Evolutionary conservation across 2,329 filamentous ascomycete species (phyloP).

Genomic region (Hymenoscyphus fraxineus): DNA sequence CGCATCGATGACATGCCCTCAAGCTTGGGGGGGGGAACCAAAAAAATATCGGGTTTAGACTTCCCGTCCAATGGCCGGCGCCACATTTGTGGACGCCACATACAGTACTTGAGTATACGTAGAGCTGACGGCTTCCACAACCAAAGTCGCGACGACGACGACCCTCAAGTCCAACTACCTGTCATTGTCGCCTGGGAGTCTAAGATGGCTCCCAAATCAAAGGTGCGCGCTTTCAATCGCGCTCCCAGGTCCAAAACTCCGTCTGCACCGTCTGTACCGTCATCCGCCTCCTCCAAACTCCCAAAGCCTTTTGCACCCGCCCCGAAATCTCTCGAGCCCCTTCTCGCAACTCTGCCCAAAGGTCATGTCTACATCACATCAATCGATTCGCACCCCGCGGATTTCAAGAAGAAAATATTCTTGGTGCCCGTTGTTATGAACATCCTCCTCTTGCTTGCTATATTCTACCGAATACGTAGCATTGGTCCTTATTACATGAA

Average conservation of each 20-base stretch:
- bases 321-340: constrained; percentile 53
- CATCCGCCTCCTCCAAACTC: constrained; percentile 13
- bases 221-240: constrained; percentile 29
- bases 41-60: background rate
- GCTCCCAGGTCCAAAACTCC: constrained; percentile 16
- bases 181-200: background rate
- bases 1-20: background rate
- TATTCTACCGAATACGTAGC: constrained; percentile 65
- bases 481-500: constrained; percentile 67
- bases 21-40: background rate
- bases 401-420: constrained; percentile 81
- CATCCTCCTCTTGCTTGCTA: constrained; percentile 57
- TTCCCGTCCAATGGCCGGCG: background rate
- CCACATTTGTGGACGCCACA: background rate
- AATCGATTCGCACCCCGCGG: constrained; percentile 65
- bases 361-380: constrained; percentile 79
- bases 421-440: constrained; percentile 76
- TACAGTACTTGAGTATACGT: background rate
- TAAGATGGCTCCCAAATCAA: constrained; percentile 34
- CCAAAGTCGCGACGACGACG: background rate
- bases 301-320: constrained; percentile 69
- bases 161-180: background rate
- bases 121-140: background rate
- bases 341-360: constrained; percentile 63
- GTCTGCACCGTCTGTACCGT: background rate